Evolutionary conservation across 1,284 basidiomycete genomes (phyloP).

Genomic region (Ceratorhiza oryzae-sativae): DNA sequence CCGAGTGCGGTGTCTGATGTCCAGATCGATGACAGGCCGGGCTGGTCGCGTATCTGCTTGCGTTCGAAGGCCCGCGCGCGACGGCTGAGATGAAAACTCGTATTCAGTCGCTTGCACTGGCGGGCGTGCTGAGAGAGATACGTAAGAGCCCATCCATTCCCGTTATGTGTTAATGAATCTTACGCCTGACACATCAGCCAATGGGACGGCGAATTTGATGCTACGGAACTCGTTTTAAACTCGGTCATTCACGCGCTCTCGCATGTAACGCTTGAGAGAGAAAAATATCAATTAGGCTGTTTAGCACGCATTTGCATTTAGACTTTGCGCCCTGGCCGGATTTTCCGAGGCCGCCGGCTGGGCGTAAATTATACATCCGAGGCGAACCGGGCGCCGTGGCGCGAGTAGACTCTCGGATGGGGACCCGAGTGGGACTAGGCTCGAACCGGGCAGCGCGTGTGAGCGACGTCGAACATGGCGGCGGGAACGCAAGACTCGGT

Average conservation of each 20-base stretch:
- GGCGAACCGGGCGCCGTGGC: slow-evolving; percentile 17
- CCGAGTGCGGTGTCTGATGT: background rate
- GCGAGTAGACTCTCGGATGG: background rate
- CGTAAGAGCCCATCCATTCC: slow-evolving; percentile 7
- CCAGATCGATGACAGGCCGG: background rate
- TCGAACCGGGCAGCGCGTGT: background rate
- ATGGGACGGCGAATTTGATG: slow-evolving; percentile 37
- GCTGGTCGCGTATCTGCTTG: slow-evolving; percentile 22
- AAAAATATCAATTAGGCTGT: background rate
- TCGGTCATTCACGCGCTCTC: background rate
- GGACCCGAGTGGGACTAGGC: background rate
- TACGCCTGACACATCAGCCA: background rate
- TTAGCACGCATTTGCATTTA: slow-evolving; percentile 5
- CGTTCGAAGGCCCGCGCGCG: slow-evolving; percentile 20
- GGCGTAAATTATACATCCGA: slow-evolving; percentile 23
- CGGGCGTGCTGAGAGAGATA: slow-evolving; percentile 4
- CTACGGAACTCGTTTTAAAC: slow-evolving; percentile 15
- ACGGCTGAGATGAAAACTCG: slow-evolving; percentile 36
- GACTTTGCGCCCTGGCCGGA: slow-evolving; percentile 19
- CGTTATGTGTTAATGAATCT: background rate
- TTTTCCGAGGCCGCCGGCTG: slow-evolving; percentile 6
- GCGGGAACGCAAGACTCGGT: too few relatives aligned
- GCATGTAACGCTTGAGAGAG: background rate
- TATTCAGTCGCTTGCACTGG: slow-evolving; percentile 18
- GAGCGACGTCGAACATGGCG: background rate